Evolutionary conservation across 805 yeast species (phyloP).

Genomic region (Teunomyces cretensis): DNA sequence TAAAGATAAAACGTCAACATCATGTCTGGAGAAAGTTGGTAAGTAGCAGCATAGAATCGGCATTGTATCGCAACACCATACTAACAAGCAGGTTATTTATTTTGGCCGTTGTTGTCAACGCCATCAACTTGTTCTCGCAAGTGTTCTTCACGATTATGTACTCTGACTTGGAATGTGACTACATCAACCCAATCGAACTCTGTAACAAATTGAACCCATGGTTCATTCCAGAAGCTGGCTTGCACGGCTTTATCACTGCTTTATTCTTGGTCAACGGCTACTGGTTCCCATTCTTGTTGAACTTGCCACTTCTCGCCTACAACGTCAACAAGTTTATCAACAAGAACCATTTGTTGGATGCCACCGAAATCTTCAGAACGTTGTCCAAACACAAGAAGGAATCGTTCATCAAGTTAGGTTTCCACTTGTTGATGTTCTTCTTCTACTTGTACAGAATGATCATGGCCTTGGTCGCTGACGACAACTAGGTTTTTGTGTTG

Average conservation of each 20-base stretch:
- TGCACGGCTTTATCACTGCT: slow-evolving; percentile 70
- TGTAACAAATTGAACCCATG: slow-evolving; percentile 90
- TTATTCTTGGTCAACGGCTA: slow-evolving; percentile 82
- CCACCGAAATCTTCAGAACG: slow-evolving; percentile 96
- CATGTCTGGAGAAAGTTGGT: slow-evolving; percentile 32
- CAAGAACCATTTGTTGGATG: slow-evolving; percentile 86
- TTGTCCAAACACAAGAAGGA: slow-evolving; percentile 91
- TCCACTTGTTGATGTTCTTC: slow-evolving; percentile 90
- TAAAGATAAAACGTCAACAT: slow-evolving; percentile 1
- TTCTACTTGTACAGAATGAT: slow-evolving; percentile 95
- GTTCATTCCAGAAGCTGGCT: slow-evolving; percentile 84
- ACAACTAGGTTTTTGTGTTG: slow-evolving; percentile 7
- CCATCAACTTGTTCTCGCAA: slow-evolving; percentile 84
- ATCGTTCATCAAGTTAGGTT: slow-evolving; percentile 84
- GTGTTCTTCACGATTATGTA: slow-evolving; percentile 95
- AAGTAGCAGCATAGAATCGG: slow-evolving; percentile 12
- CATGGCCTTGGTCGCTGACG: slow-evolving; percentile 82
- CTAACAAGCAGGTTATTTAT: slow-evolving; percentile 53
- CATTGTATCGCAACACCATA: neutral
- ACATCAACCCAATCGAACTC: slow-evolving; percentile 94
- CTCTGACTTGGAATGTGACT: slow-evolving; percentile 93
- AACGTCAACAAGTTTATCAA: slow-evolving; percentile 77
- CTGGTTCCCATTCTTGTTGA: slow-evolving; percentile 85
- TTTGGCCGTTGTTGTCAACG: slow-evolving; percentile 79
- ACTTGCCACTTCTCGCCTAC: slow-evolving; percentile 80